phyloP scores from a whole-genome alignment of 2,329 filamentous ascomycete species.

The Knufia fluminis region DNA sequence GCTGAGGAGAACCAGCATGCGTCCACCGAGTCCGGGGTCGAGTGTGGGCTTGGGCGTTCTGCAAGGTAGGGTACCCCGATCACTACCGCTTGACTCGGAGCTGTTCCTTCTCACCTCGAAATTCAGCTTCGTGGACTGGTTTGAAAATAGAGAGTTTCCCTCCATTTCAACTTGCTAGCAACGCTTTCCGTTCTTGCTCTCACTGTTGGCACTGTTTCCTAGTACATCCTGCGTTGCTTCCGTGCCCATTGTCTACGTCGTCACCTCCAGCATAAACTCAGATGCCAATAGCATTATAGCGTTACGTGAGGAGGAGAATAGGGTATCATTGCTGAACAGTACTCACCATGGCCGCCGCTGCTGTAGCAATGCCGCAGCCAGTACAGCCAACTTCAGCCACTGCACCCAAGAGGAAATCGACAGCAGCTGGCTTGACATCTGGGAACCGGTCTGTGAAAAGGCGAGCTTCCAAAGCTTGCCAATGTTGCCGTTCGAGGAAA shows the following conservation, averaged over 20 bases:
- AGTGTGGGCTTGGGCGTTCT: background rate
- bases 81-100: slow-evolving; percentile 1
- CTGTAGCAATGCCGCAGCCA: background rate
- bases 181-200: background rate
- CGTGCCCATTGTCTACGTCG: background rate
- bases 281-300: background rate
- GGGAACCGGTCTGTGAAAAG: slow-evolving; percentile 57
- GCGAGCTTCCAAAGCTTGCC: slow-evolving; percentile 83
- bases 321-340: background rate
- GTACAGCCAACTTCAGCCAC: background rate
- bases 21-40: background rate
- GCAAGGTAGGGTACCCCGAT: background rate
- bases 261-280: background rate
- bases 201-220: background rate
- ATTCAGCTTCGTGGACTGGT: background rate
- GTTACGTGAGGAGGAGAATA: background rate
- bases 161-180: background rate
- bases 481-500: slow-evolving; percentile 79
- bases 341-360: background rate
- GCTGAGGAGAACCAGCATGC: too few species aligned
- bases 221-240: background rate
- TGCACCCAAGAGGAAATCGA: slow-evolving; percentile 47
- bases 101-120: background rate
- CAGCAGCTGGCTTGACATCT: slow-evolving; percentile 46
- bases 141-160: background rate